Percentiles rank a stretch among this genome's conserved stretches.
These are phyloP conservation scores for Cercospora brassicicola DNA, from an alignment of 2,329 filamentous ascomycete genomes.

Conservation along the genomic window DNA sequence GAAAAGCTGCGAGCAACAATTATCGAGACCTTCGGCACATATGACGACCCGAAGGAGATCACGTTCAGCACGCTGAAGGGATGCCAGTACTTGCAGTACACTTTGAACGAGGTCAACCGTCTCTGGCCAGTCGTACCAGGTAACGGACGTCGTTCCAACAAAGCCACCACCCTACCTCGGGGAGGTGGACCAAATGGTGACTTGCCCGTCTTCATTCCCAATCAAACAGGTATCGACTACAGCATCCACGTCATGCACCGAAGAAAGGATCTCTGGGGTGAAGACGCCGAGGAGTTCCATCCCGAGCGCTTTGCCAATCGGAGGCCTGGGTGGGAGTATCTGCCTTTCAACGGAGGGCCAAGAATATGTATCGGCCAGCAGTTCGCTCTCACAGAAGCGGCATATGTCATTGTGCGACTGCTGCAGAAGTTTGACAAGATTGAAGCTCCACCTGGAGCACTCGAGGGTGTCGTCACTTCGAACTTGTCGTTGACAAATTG, in stretches of 20 bases:
- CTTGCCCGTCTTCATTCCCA: slow-evolving; percentile 53
- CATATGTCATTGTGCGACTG: slow-evolving; percentile 35
- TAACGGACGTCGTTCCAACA: slow-evolving; percentile 70
- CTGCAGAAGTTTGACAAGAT: slow-evolving; percentile 37
- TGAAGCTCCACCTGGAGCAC: slow-evolving; percentile 26
- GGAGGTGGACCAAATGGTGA: slow-evolving; percentile 56
- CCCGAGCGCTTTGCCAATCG: slow-evolving; percentile 40
- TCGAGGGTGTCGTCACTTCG: slow-evolving; percentile 26
- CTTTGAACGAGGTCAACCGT: slow-evolving; percentile 60
- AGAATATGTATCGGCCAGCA: slow-evolving; percentile 79
- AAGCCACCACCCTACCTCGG: slow-evolving; percentile 70
- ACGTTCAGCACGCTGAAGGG: slow-evolving; percentile 63
- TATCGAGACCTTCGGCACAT: slow-evolving; percentile 48
- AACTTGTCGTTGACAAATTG: slow-evolving; percentile 36
- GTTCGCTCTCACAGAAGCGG: slow-evolving; percentile 60
- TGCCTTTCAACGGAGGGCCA: slow-evolving; percentile 54
- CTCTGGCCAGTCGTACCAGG: slow-evolving; percentile 78
- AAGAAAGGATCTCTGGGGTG: slow-evolving; percentile 41
- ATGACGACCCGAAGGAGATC: slow-evolving; percentile 48
- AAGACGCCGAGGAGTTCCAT: slow-evolving; percentile 43
- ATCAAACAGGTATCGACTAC: slow-evolving; percentile 36
- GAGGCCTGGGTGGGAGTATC: slow-evolving; percentile 38
- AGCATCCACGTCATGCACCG: slow-evolving; percentile 42
- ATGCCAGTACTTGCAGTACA: slow-evolving; percentile 62
- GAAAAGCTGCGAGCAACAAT: slow-evolving; percentile 52